Base-by-base conservation (phyloP, 306 rosid species). In the Gynostemma pentaphyllum region DNA sequence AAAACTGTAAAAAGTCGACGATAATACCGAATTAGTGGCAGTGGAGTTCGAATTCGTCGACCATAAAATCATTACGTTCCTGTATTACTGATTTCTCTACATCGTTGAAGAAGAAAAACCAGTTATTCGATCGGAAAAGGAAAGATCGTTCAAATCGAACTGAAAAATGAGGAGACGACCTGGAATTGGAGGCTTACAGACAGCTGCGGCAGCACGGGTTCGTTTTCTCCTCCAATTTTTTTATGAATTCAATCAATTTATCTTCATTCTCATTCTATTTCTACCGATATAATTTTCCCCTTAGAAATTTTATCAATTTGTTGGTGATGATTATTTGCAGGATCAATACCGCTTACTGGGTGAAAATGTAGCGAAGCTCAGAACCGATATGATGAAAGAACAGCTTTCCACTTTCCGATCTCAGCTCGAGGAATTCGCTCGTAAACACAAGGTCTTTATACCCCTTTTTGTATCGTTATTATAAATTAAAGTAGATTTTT, bases 361-460 rank as follows among this genome's bases (percentile, higher is more conserved):
- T 40, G 96, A 88, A 71, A 92, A 92, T 86, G 98, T 92, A 0
- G 98, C 98, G 18, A 88, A 86, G 84, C 78, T 92, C 53, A 77
- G 96, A 79, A 86, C 96, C 32, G 95, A 92, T 79, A 71, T 88
- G 73, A 75, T 92, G 96, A 88, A 86, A 81, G 98, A 86, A 41
- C 99, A 92, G 67, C 99, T 88, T 47, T 74, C 84, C 47, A 92
- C 96, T 1, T 92, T 92, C 69, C 92, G 95, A 27, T 79, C 87
- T 42, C 99, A 92, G 76, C 83, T 92, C 24, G 99, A 92, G 80
- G 99, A 92, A 45, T 92, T 92, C 44, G 95, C 99, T 61, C 88
- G 96, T 27, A 92, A 92, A 45, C 96, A 92, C 72, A 92, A 92
- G 96, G 96, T 84, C 27, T 5, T 4, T 9, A 9, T 65, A 52